Evolutionary conservation across 2,329 filamentous ascomycete species (phyloP).

Genomic region (Akanthomyces lecanii): DNA sequence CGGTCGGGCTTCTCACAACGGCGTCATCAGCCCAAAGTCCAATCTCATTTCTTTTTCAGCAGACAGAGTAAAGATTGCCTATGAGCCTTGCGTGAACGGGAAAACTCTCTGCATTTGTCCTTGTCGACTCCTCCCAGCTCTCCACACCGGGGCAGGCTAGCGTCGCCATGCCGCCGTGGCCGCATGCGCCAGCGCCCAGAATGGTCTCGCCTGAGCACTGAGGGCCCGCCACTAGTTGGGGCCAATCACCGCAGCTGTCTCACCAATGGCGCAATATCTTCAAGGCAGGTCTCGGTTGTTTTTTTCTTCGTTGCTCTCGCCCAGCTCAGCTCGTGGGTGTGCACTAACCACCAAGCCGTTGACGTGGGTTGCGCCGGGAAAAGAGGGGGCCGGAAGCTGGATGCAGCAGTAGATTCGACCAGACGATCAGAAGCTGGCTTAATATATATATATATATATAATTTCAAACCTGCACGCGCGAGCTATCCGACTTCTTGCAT

Average conservation of each 20-base stretch:
- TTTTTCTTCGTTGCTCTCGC: background rate
- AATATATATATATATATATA: background rate
- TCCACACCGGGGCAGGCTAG: slow-evolving; percentile 7
- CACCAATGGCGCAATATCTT: slow-evolving; percentile 13
- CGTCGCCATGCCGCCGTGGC: background rate
- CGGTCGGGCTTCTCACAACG: too few relatives aligned
- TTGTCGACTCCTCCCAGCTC: background rate
- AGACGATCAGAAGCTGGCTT: background rate
- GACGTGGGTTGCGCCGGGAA: background rate
- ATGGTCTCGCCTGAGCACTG: background rate
- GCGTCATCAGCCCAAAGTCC: too few relatives aligned
- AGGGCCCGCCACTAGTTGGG: background rate
- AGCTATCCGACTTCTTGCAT: background rate
- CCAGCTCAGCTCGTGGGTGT: background rate
- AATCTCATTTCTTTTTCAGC: too few relatives aligned
- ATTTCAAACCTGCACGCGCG: background rate
- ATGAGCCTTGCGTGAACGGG: background rate
- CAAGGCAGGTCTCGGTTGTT: background rate
- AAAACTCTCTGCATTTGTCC: slow-evolving; percentile 1
- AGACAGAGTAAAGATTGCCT: background rate
- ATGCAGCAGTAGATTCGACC: background rate
- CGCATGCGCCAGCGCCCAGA: slow-evolving; percentile 8
- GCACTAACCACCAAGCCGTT: background rate
- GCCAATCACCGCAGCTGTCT: slow-evolving; percentile 11
- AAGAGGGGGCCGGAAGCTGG: slow-evolving; percentile 1